Base-by-base conservation (phyloP, 1,139 yeast genomes). In the Hansenula lynferdii region DNA sequence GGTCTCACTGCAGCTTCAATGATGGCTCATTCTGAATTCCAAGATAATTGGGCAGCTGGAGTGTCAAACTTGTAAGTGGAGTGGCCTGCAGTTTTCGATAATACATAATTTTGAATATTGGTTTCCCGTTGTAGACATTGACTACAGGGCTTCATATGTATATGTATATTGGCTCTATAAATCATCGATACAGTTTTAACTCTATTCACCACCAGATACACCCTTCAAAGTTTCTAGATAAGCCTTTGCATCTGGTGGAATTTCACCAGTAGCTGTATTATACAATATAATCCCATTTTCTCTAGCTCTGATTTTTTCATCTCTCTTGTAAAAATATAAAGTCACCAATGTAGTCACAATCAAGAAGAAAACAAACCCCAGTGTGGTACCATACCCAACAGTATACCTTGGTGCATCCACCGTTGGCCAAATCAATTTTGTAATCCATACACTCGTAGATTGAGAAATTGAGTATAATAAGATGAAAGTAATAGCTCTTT, bases 261-360 rank as follows among this genome's bases (percentile, higher is more conserved):
- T 25, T 11, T 47, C 55, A 17, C 56, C 63, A 19, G 42, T 46
- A 26, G 50, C 42, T 35, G 77, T 69, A 45, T 73, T 69, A 51
- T 65, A 72, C 16, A 75, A 42, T 22, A 65, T 56, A 41, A 75
- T 72, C 22, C 80, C 81, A 47, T 77, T 75, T 17, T 64, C 70
- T 33, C 59, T 56, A 12, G 84, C 81, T 42, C 65, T 53, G 35
- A 57, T 58, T 41, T 70, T 66, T 52, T 80, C 85, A 39, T 77
- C 75, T 34, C 67, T 66, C 57, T 79, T 80, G 61, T 77, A 79
- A 44, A 75, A 66, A 51, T 64, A 72, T 45, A 78, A 65, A 9
- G 75, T 80, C 8, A 74, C 61, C 35, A 74, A 58, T 0, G 79
- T 67, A 75, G 77, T 72, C 5, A 69, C 35, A 22, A 67, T 56